Evolutionary conservation across 805 yeast genomes (phyloP), one percentile per base, ranked within the genome.

Genomic region (Blastobotrys peoriensis): DNA sequence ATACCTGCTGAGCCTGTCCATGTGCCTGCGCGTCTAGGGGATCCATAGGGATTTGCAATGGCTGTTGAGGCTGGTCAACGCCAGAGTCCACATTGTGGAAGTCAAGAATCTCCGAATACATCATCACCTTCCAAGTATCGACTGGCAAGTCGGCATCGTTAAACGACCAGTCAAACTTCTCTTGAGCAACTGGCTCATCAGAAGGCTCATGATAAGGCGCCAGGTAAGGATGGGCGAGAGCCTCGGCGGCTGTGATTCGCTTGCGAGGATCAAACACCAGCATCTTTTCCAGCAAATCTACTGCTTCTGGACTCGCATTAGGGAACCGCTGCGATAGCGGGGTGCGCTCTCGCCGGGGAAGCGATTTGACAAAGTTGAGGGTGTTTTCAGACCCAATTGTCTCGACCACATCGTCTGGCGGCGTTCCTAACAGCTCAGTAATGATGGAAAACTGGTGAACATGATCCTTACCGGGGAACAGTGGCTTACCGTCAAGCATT

Each of bases 51-150:
- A 13, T 13, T 25, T 25, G 30, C 13, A 25, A 13, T 8, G 30
- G 30, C 30, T 25, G 30, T 13, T 25, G 30, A 8, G 30, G 13
- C 13, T 25, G 30, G 30, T 25, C 30, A 25, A 25, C 30, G 8
- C 10, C 8, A 25, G 41, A 41, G 40, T 81, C 89, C 47, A 85
- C 86, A 64, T 88, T 95, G 66, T 91, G 98, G 76, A 88, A 91
- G 63, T 91, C 97, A 54, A 93, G 72, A 50, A 91, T 93, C 67
- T 91, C 98, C 43, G 95, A 83, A 68, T 93, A 93, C 96, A 93
- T 91, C 98, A 93, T 91, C 16, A 88, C 95, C 69, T 95, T 81
- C 98, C 98, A 91, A 10, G 96, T 87, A 60, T 93, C 98, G 15
- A 93, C 93, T 2, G 98, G 97, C 57, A 91, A 74, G 65, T 91